Evolutionary conservation across 1,284 basidiomycete species (phyloP).

Genomic region (Boletus semigastroideus): DNA sequence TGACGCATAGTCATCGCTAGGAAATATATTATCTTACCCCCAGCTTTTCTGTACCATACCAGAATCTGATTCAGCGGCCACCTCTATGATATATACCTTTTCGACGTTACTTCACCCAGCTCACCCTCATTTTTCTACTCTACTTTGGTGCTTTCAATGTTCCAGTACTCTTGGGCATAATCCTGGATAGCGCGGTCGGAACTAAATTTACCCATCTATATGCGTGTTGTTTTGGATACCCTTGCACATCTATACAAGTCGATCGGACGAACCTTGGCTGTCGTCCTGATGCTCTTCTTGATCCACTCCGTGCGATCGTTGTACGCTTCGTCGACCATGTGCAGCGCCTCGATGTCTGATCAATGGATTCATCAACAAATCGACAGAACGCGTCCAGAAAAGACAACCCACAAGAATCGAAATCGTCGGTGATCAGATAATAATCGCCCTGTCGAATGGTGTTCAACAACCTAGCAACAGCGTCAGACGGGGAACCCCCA

Average conservation of each 20-base stretch:
- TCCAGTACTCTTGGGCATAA: constrained; percentile 84
- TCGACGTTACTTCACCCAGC: not conserved
- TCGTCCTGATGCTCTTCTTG: constrained; percentile 86
- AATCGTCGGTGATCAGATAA: constrained; percentile 86
- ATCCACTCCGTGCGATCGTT: constrained; percentile 81
- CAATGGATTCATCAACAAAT: not conserved
- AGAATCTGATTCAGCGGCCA: constrained; percentile 5
- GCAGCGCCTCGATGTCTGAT: constrained; percentile 74
- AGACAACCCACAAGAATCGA: constrained; percentile 72
- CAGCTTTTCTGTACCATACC: constrained; percentile 9
- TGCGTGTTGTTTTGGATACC: constrained; percentile 17
- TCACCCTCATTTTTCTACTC: constrained; percentile 13
- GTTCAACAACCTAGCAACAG: constrained; percentile 52
- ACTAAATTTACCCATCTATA: constrained; percentile 94
- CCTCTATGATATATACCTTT: constrained; percentile 6
- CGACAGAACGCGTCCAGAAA: not conserved
- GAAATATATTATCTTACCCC: constrained; percentile 17
- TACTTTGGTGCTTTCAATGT: constrained; percentile 52
- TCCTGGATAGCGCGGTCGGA: constrained; percentile 88
- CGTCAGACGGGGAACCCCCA: too few relatives aligned
- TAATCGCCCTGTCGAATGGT: constrained; percentile 79
- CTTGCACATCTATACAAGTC: constrained; percentile 1
- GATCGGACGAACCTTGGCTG: constrained; percentile 57
- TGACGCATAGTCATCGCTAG: constrained; percentile 9
- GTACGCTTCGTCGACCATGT: constrained; percentile 86